These are phyloP conservation scores for Cyberlindnera galapagoensis DNA, from an alignment of 805 yeast species.

Conservation along the genomic window DNA sequence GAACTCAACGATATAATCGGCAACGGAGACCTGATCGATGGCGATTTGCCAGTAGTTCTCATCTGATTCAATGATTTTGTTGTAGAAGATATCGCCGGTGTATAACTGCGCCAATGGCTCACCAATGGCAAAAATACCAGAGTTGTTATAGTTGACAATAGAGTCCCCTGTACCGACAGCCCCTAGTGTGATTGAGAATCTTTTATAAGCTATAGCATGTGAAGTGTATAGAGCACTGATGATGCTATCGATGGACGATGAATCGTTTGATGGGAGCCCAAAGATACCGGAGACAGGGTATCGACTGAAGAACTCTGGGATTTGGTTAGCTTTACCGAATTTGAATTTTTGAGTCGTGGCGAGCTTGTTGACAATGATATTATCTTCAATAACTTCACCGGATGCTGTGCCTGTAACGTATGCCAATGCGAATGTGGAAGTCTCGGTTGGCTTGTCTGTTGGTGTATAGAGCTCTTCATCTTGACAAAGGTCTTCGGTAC, in stretches of 20 bases:
- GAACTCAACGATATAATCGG: slow-evolving; percentile 29
- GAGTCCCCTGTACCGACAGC: slow-evolving; percentile 17
- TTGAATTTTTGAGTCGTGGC: slow-evolving; percentile 33
- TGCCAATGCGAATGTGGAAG: slow-evolving; percentile 37
- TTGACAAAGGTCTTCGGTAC: slow-evolving; percentile 39
- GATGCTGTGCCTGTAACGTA: slow-evolving; percentile 50
- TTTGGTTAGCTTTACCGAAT: slow-evolving; percentile 48
- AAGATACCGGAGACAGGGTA: slow-evolving; percentile 54
- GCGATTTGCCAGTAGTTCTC: slow-evolving; percentile 47
- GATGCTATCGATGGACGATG: slow-evolving; percentile 32
- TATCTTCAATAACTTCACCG: slow-evolving; percentile 39
- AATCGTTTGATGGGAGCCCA: slow-evolving; percentile 46
- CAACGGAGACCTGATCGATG: slow-evolving; percentile 32
- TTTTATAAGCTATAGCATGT: slow-evolving; percentile 27
- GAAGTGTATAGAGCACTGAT: slow-evolving; percentile 32
- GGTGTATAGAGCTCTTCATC: slow-evolving; percentile 27
- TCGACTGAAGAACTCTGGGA: slow-evolving; percentile 45
- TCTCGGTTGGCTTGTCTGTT: slow-evolving; percentile 9
- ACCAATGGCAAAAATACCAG: slow-evolving; percentile 41
- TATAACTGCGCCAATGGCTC: slow-evolving; percentile 31
- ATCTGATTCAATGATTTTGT: slow-evolving; percentile 28
- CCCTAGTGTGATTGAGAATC: slow-evolving; percentile 43
- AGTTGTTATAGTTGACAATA: slow-evolving; percentile 21
- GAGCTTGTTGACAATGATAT: slow-evolving; percentile 25
- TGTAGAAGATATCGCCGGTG: slow-evolving; percentile 35